Evolutionary conservation across 164 flowering plant genomes (phyloP).

Genomic region (Euptelea pleiosperma): DNA sequence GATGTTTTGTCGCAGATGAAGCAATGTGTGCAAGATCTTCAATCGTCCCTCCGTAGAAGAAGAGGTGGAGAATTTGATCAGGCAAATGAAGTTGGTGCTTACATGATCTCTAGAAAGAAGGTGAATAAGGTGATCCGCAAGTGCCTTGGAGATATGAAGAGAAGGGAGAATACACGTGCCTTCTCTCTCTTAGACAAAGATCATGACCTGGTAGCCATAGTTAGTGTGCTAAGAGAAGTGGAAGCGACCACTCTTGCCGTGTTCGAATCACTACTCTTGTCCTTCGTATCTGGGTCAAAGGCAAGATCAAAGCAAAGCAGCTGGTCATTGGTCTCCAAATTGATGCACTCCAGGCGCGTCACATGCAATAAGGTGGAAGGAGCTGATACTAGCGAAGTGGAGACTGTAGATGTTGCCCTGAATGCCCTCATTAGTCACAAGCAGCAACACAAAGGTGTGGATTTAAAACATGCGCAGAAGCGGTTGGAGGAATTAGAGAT

Average conservation of each 20-base stretch:
- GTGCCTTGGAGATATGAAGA: slow-evolving; percentile 11
- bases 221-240: slow-evolving; percentile 13
- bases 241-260: slow-evolving; percentile 3
- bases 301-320: not conserved
- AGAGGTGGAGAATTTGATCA: not conserved
- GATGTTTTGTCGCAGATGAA: slow-evolving; percentile 12
- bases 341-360: slow-evolving; percentile 15
- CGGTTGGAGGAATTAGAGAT: slow-evolving; percentile 21
- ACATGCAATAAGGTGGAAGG: slow-evolving; percentile 9
- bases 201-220: not conserved
- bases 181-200: not conserved
- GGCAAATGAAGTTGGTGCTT: not conserved
- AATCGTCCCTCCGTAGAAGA: slow-evolving; percentile 7
- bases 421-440: not conserved
- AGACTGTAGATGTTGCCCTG: slow-evolving; percentile 23
- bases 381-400: slow-evolving; percentile 12
- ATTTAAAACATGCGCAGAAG: slow-evolving; percentile 15
- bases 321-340: slow-evolving; percentile 22
- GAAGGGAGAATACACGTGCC: not conserved
- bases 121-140: slow-evolving; percentile 5
- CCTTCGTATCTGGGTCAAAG: not conserved
- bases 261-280: not conserved
- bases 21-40: slow-evolving; percentile 8
- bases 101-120: slow-evolving; percentile 15
- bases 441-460: not conserved